phyloP scores from a whole-genome alignment of 805 yeast species.

The Babjeviella inositovora region DNA sequence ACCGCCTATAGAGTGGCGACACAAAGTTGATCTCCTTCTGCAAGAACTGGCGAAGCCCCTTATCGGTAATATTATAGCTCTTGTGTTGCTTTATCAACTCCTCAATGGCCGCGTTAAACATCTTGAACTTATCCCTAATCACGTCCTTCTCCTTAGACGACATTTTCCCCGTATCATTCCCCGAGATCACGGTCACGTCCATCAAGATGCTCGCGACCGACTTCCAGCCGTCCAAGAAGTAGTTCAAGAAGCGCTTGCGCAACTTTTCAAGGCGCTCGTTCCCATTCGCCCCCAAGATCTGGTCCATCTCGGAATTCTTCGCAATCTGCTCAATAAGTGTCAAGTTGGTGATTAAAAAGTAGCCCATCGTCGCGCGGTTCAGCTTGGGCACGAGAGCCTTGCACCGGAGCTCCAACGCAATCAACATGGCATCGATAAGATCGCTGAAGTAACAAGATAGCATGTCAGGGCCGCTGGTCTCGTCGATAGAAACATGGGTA shows the following conservation, averaged over 20 bases:
- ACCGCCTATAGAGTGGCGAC: conserved; percentile 71
- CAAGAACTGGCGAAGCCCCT: conserved; percentile 43
- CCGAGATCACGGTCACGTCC: conserved; percentile 60
- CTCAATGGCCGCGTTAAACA: conserved; percentile 74
- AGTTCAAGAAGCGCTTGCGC: conserved; percentile 56
- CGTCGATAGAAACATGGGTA: conserved; percentile 16
- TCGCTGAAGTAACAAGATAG: conserved; percentile 62
- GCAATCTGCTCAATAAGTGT: conserved; percentile 62
- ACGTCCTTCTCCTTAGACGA: conserved; percentile 65
- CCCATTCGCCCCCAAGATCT: conserved; percentile 43
- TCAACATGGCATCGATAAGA: conserved; percentile 56
- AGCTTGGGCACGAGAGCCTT: conserved; percentile 11
- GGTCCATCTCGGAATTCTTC: conserved; percentile 37
- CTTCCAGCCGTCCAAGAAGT: conserved; percentile 70
- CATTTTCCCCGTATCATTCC: conserved; percentile 24
- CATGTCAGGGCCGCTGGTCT: conserved; percentile 28
- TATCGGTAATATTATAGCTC: conserved; percentile 49
- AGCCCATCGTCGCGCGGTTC: conserved; percentile 42
- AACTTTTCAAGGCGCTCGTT: conserved; percentile 47
- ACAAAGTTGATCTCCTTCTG: conserved; percentile 65
- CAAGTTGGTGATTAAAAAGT: conserved; percentile 53
- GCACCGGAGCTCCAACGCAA: conserved; percentile 47
- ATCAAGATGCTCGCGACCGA: conserved; percentile 59
- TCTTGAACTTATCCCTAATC: conserved; percentile 71
- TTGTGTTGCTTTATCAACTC: conserved; percentile 53